Evolutionary conservation across 2,329 filamentous ascomycete genomes (phyloP).

Genomic region (Aspergillus quadrilineatus): DNA sequence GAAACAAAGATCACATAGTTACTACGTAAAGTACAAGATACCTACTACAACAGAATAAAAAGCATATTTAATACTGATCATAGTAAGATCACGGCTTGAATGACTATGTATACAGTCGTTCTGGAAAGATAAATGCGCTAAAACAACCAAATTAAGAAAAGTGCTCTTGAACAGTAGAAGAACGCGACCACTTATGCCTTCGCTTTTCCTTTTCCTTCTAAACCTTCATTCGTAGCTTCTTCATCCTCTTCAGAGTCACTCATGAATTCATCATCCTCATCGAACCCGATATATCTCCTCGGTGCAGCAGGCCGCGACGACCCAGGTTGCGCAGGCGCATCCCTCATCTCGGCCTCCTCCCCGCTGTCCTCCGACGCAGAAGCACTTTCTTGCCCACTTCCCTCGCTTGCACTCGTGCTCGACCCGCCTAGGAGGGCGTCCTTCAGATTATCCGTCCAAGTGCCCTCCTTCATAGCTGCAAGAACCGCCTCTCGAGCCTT

Average conservation of each 20-base stretch:
- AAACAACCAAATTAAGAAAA: slow-evolving; percentile 7
- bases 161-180: not conserved
- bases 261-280: slow-evolving; percentile 50
- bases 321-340: slow-evolving; percentile 29
- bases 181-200: slow-evolving; percentile 27
- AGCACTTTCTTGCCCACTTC: slow-evolving; percentile 31
- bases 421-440: slow-evolving; percentile 37
- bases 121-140: slow-evolving; percentile 2
- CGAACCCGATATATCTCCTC: slow-evolving; percentile 47
- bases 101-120: not conserved
- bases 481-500: slow-evolving; percentile 76
- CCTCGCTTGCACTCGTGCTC: slow-evolving; percentile 42
- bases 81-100: not conserved
- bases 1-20: not conserved
- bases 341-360: slow-evolving; percentile 36
- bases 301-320: slow-evolving; percentile 25
- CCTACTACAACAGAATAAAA: too few species aligned
- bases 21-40: too few species aligned
- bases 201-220: slow-evolving; percentile 38
- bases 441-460: slow-evolving; percentile 45
- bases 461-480: slow-evolving; percentile 65
- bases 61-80: too few species aligned
- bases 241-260: slow-evolving; percentile 44
- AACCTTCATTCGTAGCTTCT: slow-evolving; percentile 21
- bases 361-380: slow-evolving; percentile 39